phyloP scores from a whole-genome alignment of 106 monocot species.

The Posidonia australis region DNA sequence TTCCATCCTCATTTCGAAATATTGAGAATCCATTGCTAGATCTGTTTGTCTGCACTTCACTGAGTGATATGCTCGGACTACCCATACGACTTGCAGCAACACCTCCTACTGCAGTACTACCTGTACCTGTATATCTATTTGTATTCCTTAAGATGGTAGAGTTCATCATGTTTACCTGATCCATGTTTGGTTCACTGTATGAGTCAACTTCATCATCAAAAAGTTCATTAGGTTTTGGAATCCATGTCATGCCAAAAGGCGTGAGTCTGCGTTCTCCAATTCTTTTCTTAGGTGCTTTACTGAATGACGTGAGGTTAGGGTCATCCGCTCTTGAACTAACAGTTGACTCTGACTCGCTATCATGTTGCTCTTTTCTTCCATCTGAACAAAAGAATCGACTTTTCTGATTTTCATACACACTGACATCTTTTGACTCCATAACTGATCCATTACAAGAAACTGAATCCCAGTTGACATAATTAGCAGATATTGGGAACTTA shows the following conservation, averaged over 20 bases:
- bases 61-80: constrained; percentile 58
- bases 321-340: constrained; percentile 16
- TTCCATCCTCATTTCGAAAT: constrained; percentile 30
- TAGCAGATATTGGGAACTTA: constrained; percentile 35
- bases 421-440: constrained; percentile 8
- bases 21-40: constrained; percentile 20
- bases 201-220: constrained; percentile 62
- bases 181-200: constrained; percentile 17
- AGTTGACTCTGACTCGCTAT: constrained; percentile 26
- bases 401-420: constrained; percentile 8
- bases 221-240: constrained; percentile 9
- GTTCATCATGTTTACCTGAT: constrained; percentile 14
- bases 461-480: constrained; percentile 43
- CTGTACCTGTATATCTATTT: constrained; percentile 10
- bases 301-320: constrained; percentile 7
- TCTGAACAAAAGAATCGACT: constrained; percentile 12
- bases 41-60: constrained; percentile 26
- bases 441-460: constrained; percentile 28
- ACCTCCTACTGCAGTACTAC: constrained; percentile 6
- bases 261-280: constrained; percentile 11
- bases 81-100: constrained; percentile 36
- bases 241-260: constrained; percentile 14
- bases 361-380: constrained; percentile 25
- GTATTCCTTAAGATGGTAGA: constrained; percentile 22
- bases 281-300: constrained; percentile 26